A percentile compares a stretch with the other conserved stretches of the same genome.
Evolutionary conservation across 352 stramenopile genomes (phyloP).

Genomic region (Phytophthora pseudosyringae): DNA sequence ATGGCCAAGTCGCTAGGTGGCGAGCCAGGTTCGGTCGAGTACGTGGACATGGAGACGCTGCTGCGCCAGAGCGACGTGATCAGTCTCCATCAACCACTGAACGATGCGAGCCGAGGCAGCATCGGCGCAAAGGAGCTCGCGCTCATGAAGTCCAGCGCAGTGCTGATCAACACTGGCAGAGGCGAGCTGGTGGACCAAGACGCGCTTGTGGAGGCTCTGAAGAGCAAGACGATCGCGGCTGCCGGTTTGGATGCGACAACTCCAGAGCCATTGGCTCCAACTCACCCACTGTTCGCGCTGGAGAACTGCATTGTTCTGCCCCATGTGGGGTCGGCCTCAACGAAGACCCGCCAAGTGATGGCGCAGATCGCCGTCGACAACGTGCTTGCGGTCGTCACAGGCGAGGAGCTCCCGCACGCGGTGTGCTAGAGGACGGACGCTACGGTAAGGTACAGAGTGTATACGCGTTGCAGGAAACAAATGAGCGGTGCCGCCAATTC

Average conservation of each 20-base stretch:
- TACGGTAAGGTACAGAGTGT: neutral
- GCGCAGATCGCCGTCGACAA: conserved; percentile 72
- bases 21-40: conserved; percentile 52
- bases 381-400: conserved; percentile 52
- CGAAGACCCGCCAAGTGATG: conserved; percentile 74
- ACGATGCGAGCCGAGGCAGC: conserved; percentile 59
- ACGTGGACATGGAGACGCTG: conserved; percentile 74
- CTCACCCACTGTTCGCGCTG: conserved; percentile 75
- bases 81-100: conserved; percentile 85
- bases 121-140: conserved; percentile 78
- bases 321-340: conserved; percentile 51
- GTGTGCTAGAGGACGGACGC: conserved; percentile 33
- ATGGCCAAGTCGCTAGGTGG: conserved; percentile 42
- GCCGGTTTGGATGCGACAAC: conserved; percentile 89
- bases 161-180: conserved; percentile 92
- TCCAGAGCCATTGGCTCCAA: conserved; percentile 86
- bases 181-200: conserved; percentile 91
- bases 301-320: conserved; percentile 66
- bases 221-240: conserved; percentile 45
- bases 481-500: neutral
- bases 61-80: conserved; percentile 84
- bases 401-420: conserved; percentile 42
- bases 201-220: conserved; percentile 55
- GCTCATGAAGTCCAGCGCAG: conserved; percentile 77
- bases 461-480: neutral